A percentile compares a stretch with the other conserved stretches of the same genome.
phyloP scores from a whole-genome alignment of 73 alveolate genomes.

The Stentor roeselii region DNA sequence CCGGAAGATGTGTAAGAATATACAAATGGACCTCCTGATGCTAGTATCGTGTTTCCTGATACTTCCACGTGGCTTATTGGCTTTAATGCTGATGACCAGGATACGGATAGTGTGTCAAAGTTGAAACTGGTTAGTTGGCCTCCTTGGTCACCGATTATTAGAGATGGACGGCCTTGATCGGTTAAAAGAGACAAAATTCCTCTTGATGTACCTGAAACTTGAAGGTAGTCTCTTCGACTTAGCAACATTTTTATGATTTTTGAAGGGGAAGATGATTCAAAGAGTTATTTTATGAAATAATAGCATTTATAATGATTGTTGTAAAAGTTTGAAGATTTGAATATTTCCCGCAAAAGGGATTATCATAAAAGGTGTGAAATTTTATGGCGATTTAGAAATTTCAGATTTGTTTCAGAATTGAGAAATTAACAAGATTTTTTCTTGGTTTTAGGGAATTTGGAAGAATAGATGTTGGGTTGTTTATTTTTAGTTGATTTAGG shows the following conservation, averaged over 20 bases:
- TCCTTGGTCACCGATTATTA: conserved; percentile 13
- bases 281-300: no score
- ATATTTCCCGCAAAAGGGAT: no score
- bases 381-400: no score
- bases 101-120: not conserved
- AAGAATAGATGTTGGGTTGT: no score
- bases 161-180: not conserved
- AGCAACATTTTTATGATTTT: conserved; percentile 1
- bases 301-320: no score
- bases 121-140: not conserved
- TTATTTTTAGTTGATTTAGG: no score
- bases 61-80: conserved; percentile 13
- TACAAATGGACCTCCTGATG: not conserved
- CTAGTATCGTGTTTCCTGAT: not conserved
- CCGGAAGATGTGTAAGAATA: not conserved
- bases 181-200: not conserved
- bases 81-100: not conserved
- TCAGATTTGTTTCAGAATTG: no score
- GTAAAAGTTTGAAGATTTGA: no score
- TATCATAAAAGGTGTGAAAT: no score
- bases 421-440: no score
- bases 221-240: conserved; percentile 6
- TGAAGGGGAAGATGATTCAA: no score
- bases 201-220: conserved; percentile 21
- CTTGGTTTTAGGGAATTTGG: no score